A percentile compares a stretch with the other conserved stretches of the same genome.
Conservation (phyloP, 169 alveolate species). For the Cryptosporidium tyzzeri region DNA sequence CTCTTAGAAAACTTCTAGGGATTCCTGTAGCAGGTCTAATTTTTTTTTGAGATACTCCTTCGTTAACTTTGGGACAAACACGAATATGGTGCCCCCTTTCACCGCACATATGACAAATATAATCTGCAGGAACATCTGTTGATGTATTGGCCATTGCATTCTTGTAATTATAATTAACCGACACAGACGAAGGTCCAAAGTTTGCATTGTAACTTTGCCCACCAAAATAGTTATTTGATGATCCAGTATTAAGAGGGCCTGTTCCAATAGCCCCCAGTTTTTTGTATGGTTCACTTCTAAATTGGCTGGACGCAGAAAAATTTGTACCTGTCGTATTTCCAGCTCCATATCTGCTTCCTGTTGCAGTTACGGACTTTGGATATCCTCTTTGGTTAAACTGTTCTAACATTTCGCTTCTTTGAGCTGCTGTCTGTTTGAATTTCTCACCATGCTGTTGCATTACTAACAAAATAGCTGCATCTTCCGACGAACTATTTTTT, state of each 20-base stretch:
- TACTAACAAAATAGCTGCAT: constrained; percentile 62
- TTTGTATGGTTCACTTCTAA: constrained; percentile 59
- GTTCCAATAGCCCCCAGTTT: background rate
- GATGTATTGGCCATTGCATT: background rate
- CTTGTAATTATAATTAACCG: background rate
- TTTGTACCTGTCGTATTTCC: background rate
- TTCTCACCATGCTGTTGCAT: constrained; percentile 76
- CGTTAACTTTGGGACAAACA: constrained; percentile 83
- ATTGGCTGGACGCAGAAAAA: constrained; percentile 1
- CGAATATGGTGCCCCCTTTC: constrained; percentile 87
- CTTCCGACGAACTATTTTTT: constrained; percentile 22
- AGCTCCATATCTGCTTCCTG: constrained; percentile 3
- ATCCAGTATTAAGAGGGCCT: background rate
- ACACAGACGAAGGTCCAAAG: background rate
- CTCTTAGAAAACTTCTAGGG: constrained; percentile 85
- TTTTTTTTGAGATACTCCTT: constrained; percentile 84
- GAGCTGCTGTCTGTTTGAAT: constrained; percentile 70
- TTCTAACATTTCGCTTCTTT: constrained; percentile 67
- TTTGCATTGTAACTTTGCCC: background rate
- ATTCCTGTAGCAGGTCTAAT: constrained; percentile 89
- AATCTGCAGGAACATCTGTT: constrained; percentile 75
- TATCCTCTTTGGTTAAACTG: constrained; percentile 40
- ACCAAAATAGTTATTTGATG: background rate
- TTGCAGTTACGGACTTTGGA: background rate
- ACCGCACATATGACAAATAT: constrained; percentile 90